phyloP scores from a whole-genome alignment of 192 early-diverging fungal species.

The Podila horticola region DNA sequence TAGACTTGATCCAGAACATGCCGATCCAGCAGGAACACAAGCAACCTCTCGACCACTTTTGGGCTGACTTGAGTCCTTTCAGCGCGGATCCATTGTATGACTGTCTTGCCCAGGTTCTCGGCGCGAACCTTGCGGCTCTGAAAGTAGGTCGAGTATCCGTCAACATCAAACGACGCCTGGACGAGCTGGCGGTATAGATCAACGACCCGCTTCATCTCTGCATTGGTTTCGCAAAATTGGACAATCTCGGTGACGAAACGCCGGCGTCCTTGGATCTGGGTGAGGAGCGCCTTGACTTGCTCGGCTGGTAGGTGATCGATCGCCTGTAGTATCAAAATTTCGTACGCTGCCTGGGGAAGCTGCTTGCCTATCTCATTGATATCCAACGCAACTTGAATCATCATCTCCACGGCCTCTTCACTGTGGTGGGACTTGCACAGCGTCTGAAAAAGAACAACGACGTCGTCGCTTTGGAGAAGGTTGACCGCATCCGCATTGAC shows the following conservation, averaged over 20 bases:
- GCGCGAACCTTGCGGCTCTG: slow-evolving; percentile 30
- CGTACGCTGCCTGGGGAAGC: slow-evolving; percentile 39
- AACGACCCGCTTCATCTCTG: slow-evolving; percentile 29
- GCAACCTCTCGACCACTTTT: slow-evolving; percentile 22
- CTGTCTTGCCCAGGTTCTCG: slow-evolving; percentile 1
- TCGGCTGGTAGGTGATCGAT: slow-evolving; percentile 28
- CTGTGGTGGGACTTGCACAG: slow-evolving; percentile 14
- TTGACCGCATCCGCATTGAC: slow-evolving; percentile 13
- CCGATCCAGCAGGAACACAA: slow-evolving; percentile 37
- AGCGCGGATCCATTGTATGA: slow-evolving; percentile 20
- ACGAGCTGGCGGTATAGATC: slow-evolving; percentile 19
- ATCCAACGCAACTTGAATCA: slow-evolving; percentile 42
- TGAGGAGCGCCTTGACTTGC: slow-evolving; percentile 25
- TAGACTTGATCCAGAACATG: slow-evolving; percentile 21
- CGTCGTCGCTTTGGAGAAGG: slow-evolving; percentile 24
- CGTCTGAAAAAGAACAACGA: slow-evolving; percentile 18
- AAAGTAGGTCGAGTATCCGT: slow-evolving; percentile 32
- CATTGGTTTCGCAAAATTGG: slow-evolving; percentile 36
- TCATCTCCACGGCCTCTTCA: slow-evolving; percentile 47
- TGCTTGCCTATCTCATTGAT: slow-evolving; percentile 41
- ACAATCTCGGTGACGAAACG: slow-evolving; percentile 38
- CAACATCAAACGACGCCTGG: slow-evolving; percentile 26
- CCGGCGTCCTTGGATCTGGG: slow-evolving; percentile 47
- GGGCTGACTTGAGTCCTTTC: not conserved
- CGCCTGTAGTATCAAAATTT: slow-evolving; percentile 20